Percentiles rank a stretch among this genome's conserved stretches.
Conservation (phyloP, 129 eudicot species). For the Flaveria ramosissima region DNA sequence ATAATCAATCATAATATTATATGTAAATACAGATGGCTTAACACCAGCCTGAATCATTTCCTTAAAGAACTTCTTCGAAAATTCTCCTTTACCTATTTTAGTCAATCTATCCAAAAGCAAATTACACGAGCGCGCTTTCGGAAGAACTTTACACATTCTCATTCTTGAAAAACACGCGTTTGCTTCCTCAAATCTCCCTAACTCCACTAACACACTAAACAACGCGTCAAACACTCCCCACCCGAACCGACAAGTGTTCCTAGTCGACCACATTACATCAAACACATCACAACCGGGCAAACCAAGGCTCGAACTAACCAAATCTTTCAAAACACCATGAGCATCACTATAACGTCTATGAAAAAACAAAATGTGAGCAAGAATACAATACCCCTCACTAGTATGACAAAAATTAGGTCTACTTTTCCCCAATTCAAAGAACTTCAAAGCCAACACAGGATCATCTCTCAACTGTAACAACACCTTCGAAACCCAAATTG, state of each 20-base stretch:
- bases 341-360: slow-evolving; percentile 64
- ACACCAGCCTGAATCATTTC: slow-evolving; percentile 74
- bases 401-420: slow-evolving; percentile 61
- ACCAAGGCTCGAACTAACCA: slow-evolving; percentile 35
- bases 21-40: slow-evolving; percentile 66
- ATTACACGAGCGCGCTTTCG: slow-evolving; percentile 83
- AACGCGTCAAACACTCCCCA: slow-evolving; percentile 84
- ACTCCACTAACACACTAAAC: slow-evolving; percentile 71
- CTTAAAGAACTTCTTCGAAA: slow-evolving; percentile 49
- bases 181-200: slow-evolving; percentile 78
- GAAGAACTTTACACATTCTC: slow-evolving; percentile 62
- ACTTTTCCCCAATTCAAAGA: slow-evolving; percentile 71
- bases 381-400: slow-evolving; percentile 66
- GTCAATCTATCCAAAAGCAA: slow-evolving; percentile 58
- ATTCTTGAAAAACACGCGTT: slow-evolving; percentile 63
- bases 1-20: slow-evolving; percentile 77
- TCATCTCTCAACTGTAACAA: slow-evolving; percentile 64
- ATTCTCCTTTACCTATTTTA: slow-evolving; percentile 49
- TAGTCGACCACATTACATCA: slow-evolving; percentile 75
- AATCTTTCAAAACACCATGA: slow-evolving; percentile 43
- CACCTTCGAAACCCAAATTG: slow-evolving; percentile 60
- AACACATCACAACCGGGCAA: slow-evolving; percentile 45
- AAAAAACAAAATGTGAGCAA: slow-evolving; percentile 76
- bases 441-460: slow-evolving; percentile 57
- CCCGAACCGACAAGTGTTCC: slow-evolving; percentile 65